Evolutionary conservation across 495 filamentous ascomycete species (phyloP), one percentile per base, ranked within the genome.

Genomic region (Penicillium goetzii): DNA sequence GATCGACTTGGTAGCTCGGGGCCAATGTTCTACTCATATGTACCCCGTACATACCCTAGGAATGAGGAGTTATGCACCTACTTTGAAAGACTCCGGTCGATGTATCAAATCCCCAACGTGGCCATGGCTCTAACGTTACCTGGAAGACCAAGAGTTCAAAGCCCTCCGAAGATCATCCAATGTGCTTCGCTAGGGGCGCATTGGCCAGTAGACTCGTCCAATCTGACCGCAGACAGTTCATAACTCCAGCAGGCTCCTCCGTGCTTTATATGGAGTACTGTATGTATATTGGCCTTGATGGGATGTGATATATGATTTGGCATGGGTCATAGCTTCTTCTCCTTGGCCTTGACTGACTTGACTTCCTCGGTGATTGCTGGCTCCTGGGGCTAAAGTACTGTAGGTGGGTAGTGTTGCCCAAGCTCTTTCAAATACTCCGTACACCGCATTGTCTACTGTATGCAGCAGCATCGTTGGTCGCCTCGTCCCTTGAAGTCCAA

Each of bases 121-220:
- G 43, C 12, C 40, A 21, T 43, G 17, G n/a, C n/a, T 19, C 5
- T 11, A 34, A 34, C 33, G 11, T 43, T 5, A 19, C 17, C 40
- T 7, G n/a, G 40, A 43, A 43, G 1, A 21, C 19, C 43, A 47
- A 11, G 12, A 47, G 21, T 12, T 6, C 17, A 47, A 8, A 25
- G 21, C 21, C 43, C 6, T 23, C 43, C 10, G 11, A 19, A 47
- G 56, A 66, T 63, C 60, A 66, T 59, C 47, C 49, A 40, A 30
- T 23, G 49, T 56, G 41, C 58, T 50, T 40, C 30, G 40, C 23
- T 65, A 4, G 21, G 41, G 21, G 41, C 45, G 59, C n/a, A 64
- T 64, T 53, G 53, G 61, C 58, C 38, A 45, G 54, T 17, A 58
- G 63, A 68, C 59, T 66, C 52, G 56, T 62, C 63, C 55, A 55